Evolutionary conservation across 2,329 filamentous ascomycete species (phyloP).

Genomic region (Monilinia laxa): DNA sequence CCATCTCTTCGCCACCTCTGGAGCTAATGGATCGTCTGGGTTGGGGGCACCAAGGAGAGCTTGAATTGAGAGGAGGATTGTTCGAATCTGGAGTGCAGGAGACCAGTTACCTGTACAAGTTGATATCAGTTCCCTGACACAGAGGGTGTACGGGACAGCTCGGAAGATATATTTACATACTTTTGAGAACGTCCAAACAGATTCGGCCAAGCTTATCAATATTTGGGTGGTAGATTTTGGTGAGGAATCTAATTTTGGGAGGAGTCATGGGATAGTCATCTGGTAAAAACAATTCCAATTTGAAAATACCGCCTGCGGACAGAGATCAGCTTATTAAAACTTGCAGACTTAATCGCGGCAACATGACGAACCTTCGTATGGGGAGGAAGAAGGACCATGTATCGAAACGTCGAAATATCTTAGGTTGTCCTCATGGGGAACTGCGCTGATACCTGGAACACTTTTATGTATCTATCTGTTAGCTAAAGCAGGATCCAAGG

Average conservation of each 20-base stretch:
- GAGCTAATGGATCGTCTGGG: slow-evolving; percentile 95
- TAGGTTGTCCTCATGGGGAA: slow-evolving; percentile 95
- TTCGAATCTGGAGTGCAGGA: slow-evolving; percentile 93
- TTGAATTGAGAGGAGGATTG: slow-evolving; percentile 97
- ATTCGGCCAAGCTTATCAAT: slow-evolving; percentile 97
- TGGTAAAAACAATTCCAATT: slow-evolving; percentile 93
- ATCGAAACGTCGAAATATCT: slow-evolving; percentile 98
- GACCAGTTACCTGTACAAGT: slow-evolving; percentile 85
- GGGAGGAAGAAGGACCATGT: slow-evolving; percentile 85
- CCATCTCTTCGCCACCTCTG: slow-evolving; percentile 97
- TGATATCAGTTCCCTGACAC: slow-evolving; percentile 27
- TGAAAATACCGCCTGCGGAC: slow-evolving; percentile 69
- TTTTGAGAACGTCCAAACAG: slow-evolving; percentile 95
- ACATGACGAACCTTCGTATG: slow-evolving; percentile 75
- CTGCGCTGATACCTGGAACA: slow-evolving; percentile 91
- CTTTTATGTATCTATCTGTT: slow-evolving; percentile 51
- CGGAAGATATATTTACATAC: slow-evolving; percentile 51
- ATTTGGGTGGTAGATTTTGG: slow-evolving; percentile 99
- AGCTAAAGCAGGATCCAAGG: slow-evolving; percentile 20
- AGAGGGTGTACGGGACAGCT: neutral
- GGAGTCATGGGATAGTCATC: slow-evolving; percentile 99
- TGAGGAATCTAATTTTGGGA: slow-evolving; percentile 96
- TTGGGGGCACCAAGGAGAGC: slow-evolving; percentile 94
- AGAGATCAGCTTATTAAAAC: slow-evolving; percentile 23
- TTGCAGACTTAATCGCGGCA: neutral